These are phyloP conservation scores for Polyporus tsugae DNA, from an alignment of 1,284 basidiomycete species.

Conservation along the genomic window DNA sequence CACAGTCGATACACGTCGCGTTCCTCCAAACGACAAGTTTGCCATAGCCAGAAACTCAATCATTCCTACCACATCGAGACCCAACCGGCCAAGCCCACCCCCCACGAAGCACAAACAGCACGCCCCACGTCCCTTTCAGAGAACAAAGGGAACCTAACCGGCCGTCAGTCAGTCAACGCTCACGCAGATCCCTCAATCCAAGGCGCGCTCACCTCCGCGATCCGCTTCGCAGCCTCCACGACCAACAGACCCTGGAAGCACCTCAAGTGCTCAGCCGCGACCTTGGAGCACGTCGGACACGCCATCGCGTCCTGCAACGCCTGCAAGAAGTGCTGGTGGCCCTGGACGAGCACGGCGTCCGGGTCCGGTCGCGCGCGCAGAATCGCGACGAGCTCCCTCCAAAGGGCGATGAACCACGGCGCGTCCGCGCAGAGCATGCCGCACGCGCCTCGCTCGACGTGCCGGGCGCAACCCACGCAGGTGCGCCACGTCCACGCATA, in stretches of 20 bases:
- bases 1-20: neutral
- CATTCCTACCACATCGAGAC: neutral
- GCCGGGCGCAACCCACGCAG: neutral
- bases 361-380: neutral
- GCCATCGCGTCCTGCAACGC: neutral
- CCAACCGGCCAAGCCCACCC: neutral
- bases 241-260: neutral
- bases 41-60: neutral
- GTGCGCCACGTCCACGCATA: constrained; percentile 1
- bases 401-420: neutral
- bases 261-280: neutral
- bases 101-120: neutral
- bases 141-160: neutral
- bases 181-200: neutral
- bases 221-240: neutral
- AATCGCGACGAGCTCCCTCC: neutral
- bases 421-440: neutral
- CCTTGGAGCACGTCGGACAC: neutral
- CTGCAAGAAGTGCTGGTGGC: neutral
- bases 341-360: neutral
- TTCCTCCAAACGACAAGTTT: neutral
- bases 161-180: neutral
- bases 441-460: neutral
- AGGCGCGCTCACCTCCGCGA: neutral
- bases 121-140: neutral